Percentiles rank a stretch among this genome's conserved stretches.
Conservation (phyloP, 805 yeast species). For the Spathaspora girioi region DNA sequence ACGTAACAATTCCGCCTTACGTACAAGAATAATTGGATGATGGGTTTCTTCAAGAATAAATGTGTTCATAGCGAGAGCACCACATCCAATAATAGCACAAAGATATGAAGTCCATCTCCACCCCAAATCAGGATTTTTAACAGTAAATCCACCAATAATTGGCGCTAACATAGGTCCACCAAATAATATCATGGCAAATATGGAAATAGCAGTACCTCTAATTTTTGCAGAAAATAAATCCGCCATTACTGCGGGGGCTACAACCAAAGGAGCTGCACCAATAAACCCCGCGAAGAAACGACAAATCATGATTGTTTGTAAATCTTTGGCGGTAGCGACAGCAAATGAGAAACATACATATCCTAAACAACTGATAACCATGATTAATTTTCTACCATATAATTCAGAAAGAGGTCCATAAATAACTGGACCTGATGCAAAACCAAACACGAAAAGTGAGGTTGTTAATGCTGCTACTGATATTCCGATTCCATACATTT, state of each 20-base stretch:
- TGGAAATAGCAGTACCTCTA: constrained; percentile 73
- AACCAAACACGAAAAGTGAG: constrained; percentile 83
- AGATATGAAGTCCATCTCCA: constrained; percentile 63
- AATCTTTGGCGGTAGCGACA: constrained; percentile 71
- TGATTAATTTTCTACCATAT: constrained; percentile 38
- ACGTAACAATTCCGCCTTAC: constrained; percentile 32
- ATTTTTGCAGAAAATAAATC: constrained; percentile 65
- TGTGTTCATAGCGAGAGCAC: constrained; percentile 28
- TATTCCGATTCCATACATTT: constrained; percentile 51
- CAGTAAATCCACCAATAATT: constrained; percentile 45
- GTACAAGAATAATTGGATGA: constrained; percentile 32
- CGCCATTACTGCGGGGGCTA: constrained; percentile 81
- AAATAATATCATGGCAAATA: constrained; percentile 72
- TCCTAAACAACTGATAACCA: constrained; percentile 38
- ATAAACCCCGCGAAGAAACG: constrained; percentile 77
- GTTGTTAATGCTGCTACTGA: constrained; percentile 75
- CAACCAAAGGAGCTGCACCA: constrained; percentile 84
- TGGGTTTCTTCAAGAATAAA: constrained; percentile 36
- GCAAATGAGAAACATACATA: constrained; percentile 50
- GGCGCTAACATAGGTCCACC: constrained; percentile 84
- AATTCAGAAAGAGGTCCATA: constrained; percentile 53
- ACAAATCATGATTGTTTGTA: constrained; percentile 73
- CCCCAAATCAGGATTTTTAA: constrained; percentile 33
- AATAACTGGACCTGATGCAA: constrained; percentile 86
- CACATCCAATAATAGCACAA: constrained; percentile 36